These are phyloP conservation scores for Cerrena zonata DNA, from an alignment of 1,284 basidiomycete genomes.

Conservation along the genomic window DNA sequence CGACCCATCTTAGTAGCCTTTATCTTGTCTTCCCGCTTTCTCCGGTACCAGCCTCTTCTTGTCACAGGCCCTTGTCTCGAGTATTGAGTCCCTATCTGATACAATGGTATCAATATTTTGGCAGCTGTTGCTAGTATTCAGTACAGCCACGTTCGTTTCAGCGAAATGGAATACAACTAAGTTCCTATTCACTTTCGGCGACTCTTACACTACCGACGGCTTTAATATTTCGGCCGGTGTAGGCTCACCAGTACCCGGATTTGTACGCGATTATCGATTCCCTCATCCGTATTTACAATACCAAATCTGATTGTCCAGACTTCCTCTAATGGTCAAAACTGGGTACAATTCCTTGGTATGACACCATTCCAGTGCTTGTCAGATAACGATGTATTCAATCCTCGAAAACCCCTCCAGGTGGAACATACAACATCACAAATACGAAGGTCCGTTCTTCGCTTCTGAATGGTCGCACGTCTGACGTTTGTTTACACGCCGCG, in stretches of 20 bases:
- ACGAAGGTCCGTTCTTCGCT: constrained; percentile 36
- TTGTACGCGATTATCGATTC: constrained; percentile 32
- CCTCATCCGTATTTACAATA: constrained; percentile 2
- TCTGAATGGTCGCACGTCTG: not conserved
- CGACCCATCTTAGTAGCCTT: not conserved
- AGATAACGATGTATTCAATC: constrained; percentile 8
- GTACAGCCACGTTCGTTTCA: constrained; percentile 14
- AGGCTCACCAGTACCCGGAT: constrained; percentile 47
- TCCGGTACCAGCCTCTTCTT: not conserved
- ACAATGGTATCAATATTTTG: not conserved
- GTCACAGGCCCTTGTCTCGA: not conserved
- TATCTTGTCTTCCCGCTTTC: not conserved
- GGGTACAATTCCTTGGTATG: constrained; percentile 52
- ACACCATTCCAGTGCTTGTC: constrained; percentile 5
- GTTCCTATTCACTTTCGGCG: constrained; percentile 51
- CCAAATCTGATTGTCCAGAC: constrained; percentile 27
- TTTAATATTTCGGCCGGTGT: constrained; percentile 57
- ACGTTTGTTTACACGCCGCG: constrained; percentile 3
- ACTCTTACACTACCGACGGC: constrained; percentile 48
- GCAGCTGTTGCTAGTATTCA: constrained; percentile 4
- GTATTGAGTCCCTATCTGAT: not conserved
- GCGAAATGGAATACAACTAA: constrained; percentile 31
- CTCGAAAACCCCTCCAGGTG: constrained; percentile 18
- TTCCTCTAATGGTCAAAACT: constrained; percentile 60
- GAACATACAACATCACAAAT: constrained; percentile 51